Base-by-base conservation (phyloP, 2,329 filamentous ascomycete genomes). In the Colletotrichum sojae region DNA sequence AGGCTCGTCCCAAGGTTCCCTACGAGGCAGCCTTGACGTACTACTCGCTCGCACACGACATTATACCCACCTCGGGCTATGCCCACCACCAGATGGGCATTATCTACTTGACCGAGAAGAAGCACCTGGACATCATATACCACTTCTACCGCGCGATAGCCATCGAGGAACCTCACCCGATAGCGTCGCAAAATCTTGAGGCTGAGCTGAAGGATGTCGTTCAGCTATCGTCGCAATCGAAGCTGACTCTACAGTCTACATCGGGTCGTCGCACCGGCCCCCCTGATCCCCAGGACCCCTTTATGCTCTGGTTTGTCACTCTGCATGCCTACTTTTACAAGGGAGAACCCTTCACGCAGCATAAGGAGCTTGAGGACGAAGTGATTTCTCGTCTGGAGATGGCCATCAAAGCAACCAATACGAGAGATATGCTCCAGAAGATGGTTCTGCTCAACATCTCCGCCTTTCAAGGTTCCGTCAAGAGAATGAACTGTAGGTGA, bases 51-150 rank as follows among this genome's bases (percentile, higher is more conserved):
- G 96, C 96, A 22, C 89, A 91, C 72, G 89, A 92, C 59, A 87
- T 98, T 61, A 88, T 92, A 73, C 94, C 95, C 3, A 85, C 89
- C 18, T 94, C 92, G 53, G 95, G 95, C 36, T 89, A 91, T 71
- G 92, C 94, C 16, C 92, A 97, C 76, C 95, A 99, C 76, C 96
- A 98, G 79, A 90, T 96, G 78, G 95, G 93, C 43, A 93, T 98
- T 43, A 91, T 98, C 68, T 91, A 92, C 69, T 87, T 94, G 55
- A 91, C 92, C 61, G 90, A 95, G 74, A 88, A 88, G 67, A 92
- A 95, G 73, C 92, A 97, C 77, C 87, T 98, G 58, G 90, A 94
- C 70, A 91, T 94, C 10, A 91, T 97, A 36, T 98, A 98, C 79
- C 91, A 97, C 78, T 89, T 98, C 48, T 96, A 97, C 77, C 91